Evolutionary conservation across 2,329 filamentous ascomycete species (phyloP).

Genomic region (Pseudocercospora cruenta): DNA sequence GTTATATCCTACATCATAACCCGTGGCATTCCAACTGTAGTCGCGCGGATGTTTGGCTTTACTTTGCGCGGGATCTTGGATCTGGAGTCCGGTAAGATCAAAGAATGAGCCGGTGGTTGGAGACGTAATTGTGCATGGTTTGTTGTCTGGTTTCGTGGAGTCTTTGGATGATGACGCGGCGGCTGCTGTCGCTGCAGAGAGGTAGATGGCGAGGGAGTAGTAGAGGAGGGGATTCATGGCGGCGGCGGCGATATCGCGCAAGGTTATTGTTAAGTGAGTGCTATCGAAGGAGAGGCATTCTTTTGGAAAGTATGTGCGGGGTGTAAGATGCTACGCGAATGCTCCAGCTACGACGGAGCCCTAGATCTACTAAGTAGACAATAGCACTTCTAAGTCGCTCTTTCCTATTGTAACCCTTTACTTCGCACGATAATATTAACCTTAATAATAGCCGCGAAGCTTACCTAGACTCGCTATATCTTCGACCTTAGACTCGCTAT

Average conservation of each 20-base stretch:
- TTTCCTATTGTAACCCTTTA: no score
- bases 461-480: no score
- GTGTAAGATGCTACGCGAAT: neutral
- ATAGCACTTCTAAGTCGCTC: no score
- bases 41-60: slow-evolving; percentile 58
- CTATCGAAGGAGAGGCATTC: neutral
- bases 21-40: slow-evolving; percentile 66
- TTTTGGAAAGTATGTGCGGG: neutral
- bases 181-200: slow-evolving; percentile 34
- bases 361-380: no score
- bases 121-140: slow-evolving; percentile 63
- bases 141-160: slow-evolving; percentile 31
- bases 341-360: no score
- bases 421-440: no score
- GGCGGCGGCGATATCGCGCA: neutral
- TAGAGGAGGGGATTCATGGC: slow-evolving; percentile 38
- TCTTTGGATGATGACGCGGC: slow-evolving; percentile 44
- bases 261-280: neutral
- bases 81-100: slow-evolving; percentile 62
- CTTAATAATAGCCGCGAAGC: no score
- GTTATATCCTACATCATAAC: slow-evolving; percentile 77
- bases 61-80: slow-evolving; percentile 53
- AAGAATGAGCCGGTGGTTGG: slow-evolving; percentile 65
- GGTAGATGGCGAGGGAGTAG: slow-evolving; percentile 39
- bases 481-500: no score